A percentile compares a stretch with the other conserved stretches of the same genome.
These are phyloP conservation scores for Russula compacta DNA, from an alignment of 768 basidiomycete genomes.

Conservation along the genomic window DNA sequence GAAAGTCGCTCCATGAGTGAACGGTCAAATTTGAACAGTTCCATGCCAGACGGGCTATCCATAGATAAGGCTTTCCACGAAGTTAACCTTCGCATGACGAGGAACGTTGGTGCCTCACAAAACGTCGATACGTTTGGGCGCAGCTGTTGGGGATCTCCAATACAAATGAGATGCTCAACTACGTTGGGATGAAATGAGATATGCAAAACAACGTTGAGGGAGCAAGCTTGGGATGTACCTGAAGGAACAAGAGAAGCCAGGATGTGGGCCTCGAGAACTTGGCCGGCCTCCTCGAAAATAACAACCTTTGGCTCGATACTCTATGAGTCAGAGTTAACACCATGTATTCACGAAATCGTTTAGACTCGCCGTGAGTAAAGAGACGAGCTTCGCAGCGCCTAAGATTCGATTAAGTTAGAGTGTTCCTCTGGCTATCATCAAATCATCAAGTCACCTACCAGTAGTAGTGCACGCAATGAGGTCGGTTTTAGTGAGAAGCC, in stretches of 20 bases:
- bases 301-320: conserved; percentile 51
- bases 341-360: neutral
- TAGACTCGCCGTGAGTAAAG: conserved; percentile 42
- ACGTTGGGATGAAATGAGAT: neutral
- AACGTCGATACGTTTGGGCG: conserved; percentile 60
- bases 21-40: conserved; percentile 52
- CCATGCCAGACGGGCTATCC: conserved; percentile 48
- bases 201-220: neutral
- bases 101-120: conserved; percentile 30
- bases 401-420: neutral
- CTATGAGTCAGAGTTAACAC: conserved; percentile 27
- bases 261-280: conserved; percentile 73
- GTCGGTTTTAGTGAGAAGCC: conserved; percentile 44
- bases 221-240: conserved; percentile 8
- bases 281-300: conserved; percentile 74
- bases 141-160: conserved; percentile 74
- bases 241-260: conserved; percentile 50
- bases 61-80: conserved; percentile 52
- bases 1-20: conserved; percentile 72
- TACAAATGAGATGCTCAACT: conserved; percentile 65
- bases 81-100: neutral
- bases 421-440: neutral
- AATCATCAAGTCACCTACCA: conserved; percentile 35
- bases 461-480: conserved; percentile 75
- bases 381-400: conserved; percentile 62